Evolutionary conservation across 148 eudicot genomes (phyloP), one percentile per base, ranked within the genome.

Genomic region (Silene conica): DNA sequence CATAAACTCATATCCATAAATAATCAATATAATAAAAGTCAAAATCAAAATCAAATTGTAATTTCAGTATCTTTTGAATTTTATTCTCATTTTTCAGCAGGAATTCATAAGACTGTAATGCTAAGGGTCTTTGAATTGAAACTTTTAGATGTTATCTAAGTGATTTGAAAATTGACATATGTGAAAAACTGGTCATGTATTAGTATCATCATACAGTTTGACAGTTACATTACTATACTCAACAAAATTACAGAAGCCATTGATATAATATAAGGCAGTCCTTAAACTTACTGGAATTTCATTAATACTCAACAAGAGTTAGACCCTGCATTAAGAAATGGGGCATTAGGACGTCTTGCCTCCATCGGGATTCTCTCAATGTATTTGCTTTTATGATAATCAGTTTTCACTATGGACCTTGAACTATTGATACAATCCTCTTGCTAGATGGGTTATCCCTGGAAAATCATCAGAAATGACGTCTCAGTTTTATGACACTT

Each of bases 241-340:
- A 31, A n/a, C n/a, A n/a, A n/a, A n/a, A n/a, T n/a, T n/a, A 65
- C 34, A 23, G 19, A 60, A 60, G 28, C 23, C 46, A 38, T 1
- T 14, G 34, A 65, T 34, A 60, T 21, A 63, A 63, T 19, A 41
- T 67, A 20, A 67, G 55, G 31, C 46, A 46, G 21, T 67, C 18
- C 63, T 67, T 77, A 1, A 31, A 61, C 22, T 76, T 59, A 31
- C 69, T 72, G 3, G 23, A 21, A 10, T 68, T 21, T 6, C 48
- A 54, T 58, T 4, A 77, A 64, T 71, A 67, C 63, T 67, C 31
- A 63, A 45, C 85, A 94, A 97, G 98, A 94, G 81, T 91, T 93
- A 45, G 98, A 94, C 79, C 93, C 98, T 78, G 98, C 98, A 77
- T 89, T 94, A 76, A 97, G 98, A 76, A 94, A 94, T 84, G 97